A percentile compares a stretch with the other conserved stretches of the same genome.
Conservation (phyloP, 192 early-diverging fungal genomes). For the Rhizophagus prolifer region DNA sequence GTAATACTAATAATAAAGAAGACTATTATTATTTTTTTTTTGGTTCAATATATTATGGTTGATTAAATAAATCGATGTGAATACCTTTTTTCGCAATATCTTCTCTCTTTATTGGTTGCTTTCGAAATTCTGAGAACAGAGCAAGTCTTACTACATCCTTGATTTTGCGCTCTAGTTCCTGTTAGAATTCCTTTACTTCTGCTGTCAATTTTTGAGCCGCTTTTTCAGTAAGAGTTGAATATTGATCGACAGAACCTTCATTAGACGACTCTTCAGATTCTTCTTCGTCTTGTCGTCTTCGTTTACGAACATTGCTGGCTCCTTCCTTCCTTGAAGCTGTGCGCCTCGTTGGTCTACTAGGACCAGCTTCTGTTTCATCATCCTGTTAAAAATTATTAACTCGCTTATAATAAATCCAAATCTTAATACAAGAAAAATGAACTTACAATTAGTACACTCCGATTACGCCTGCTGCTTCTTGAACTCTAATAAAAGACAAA, state of each 20-base stretch:
- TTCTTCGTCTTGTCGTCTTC: conserved; percentile 7
- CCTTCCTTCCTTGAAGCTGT: background rate
- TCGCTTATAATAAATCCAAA: too few species aligned
- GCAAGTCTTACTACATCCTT: conserved; percentile 64
- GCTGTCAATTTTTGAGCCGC: background rate
- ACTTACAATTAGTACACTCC: background rate
- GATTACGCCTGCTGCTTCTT: background rate
- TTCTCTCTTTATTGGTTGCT: conserved; percentile 51
- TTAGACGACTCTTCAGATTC: conserved; percentile 1
- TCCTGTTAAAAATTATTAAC: background rate
- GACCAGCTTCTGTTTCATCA: background rate
- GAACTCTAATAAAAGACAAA: background rate
- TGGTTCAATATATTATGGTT: background rate
- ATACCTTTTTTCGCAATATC: conserved; percentile 61
- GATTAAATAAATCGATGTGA: background rate
- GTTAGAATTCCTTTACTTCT: background rate
- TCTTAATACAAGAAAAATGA: background rate
- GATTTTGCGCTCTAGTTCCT: conserved; percentile 59
- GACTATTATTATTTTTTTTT: too few species aligned
- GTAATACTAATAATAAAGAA: conserved; percentile 44
- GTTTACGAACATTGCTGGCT: background rate
- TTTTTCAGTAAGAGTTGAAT: background rate
- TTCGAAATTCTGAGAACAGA: conserved; percentile 54
- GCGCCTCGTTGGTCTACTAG: background rate
- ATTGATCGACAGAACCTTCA: background rate